Evolutionary conservation across 257 asterid species (phyloP).

Genomic region (Solanum gandarillasii): DNA sequence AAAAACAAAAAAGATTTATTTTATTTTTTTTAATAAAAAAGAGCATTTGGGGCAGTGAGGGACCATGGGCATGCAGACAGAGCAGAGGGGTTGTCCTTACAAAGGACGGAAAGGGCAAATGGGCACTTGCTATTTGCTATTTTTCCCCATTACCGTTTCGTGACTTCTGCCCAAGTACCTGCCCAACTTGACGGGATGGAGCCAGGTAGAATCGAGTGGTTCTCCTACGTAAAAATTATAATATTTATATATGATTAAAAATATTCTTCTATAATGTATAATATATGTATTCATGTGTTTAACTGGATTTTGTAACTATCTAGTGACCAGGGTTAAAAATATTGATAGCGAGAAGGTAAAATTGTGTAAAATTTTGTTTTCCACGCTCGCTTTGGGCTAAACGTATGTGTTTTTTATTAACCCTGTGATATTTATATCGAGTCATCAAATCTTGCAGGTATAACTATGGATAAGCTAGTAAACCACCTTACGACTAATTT

Average conservation of each 20-base stretch:
- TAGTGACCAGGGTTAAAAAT: neutral
- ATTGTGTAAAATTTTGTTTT: neutral
- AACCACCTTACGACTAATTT: neutral
- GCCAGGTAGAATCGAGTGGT: neutral
- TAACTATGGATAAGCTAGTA: neutral
- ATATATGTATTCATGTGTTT: neutral
- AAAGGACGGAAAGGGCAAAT: neutral
- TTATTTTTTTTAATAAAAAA: no score
- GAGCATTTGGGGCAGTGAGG: neutral
- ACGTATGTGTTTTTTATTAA: neutral
- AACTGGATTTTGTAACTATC: neutral
- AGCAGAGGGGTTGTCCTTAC: neutral
- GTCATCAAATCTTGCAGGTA: neutral
- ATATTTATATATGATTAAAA: no score
- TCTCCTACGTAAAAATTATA: fast-evolving
- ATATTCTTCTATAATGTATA: neutral
- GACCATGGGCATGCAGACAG: neutral
- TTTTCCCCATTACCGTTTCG: neutral
- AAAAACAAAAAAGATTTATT: neutral
- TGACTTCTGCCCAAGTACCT: neutral
- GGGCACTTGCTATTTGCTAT: neutral
- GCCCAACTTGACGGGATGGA: neutral
- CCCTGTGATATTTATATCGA: fast-evolving
- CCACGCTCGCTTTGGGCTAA: neutral
- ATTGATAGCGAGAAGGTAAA: neutral